These are phyloP conservation scores for Saxophila tyrrhenica DNA, from an alignment of 495 filamentous ascomycete species.

Conservation along the genomic window DNA sequence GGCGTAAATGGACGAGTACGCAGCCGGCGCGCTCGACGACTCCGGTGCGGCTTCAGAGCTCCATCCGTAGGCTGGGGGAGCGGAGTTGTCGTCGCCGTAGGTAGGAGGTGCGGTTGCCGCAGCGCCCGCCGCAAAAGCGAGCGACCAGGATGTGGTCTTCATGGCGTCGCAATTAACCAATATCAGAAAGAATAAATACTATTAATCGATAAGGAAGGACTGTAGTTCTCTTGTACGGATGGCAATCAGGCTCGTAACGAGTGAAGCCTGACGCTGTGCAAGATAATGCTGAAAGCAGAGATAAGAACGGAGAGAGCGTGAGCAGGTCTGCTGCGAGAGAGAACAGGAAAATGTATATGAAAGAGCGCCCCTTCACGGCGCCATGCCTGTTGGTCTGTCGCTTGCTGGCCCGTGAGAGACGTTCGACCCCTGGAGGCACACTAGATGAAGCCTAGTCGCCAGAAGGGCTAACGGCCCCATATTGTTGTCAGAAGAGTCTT, in stretches of 20 bases:
- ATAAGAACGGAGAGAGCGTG: neutral
- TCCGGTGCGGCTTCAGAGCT: neutral
- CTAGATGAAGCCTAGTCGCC: too few relatives aligned
- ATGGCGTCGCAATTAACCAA: neutral
- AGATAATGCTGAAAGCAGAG: neutral
- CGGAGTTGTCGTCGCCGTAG: neutral
- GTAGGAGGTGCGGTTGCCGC: neutral
- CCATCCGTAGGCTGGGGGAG: neutral
- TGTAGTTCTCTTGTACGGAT: neutral
- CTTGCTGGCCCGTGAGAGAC: neutral
- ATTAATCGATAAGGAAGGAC: conserved; percentile 3
- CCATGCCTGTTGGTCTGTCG: too few relatives aligned
- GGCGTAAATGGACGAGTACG: too few relatives aligned
- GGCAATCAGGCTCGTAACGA: conserved; percentile 15
- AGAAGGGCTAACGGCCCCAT: too few relatives aligned
- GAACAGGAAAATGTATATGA: neutral
- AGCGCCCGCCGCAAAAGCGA: conserved; percentile 9
- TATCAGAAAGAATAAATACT: neutral
- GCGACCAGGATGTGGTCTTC: conserved; percentile 11
- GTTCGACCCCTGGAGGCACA: too few relatives aligned
- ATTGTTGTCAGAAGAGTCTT: too few relatives aligned
- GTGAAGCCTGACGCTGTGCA: conserved; percentile 9
- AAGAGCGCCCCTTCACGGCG: neutral
- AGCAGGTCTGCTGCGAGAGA: neutral
- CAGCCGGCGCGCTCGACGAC: neutral